Conservation (phyloP, 805 yeast species). For the Candida endomychidarum region DNA sequence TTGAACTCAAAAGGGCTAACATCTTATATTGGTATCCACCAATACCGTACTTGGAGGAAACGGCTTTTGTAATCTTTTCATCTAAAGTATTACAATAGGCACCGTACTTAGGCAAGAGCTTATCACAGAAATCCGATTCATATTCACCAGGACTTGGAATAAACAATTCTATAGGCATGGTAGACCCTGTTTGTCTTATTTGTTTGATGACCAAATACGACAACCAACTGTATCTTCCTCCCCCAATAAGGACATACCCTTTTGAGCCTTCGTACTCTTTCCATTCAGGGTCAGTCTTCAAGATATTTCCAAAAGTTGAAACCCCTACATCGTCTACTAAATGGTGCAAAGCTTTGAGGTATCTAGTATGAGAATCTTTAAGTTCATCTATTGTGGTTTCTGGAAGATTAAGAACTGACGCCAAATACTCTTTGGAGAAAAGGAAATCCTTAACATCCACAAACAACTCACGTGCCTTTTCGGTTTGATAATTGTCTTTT, state of each 20-base stretch:
- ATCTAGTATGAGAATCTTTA: slow-evolving; percentile 37
- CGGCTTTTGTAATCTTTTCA: slow-evolving; percentile 17
- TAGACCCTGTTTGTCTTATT: slow-evolving; percentile 42
- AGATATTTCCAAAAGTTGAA: slow-evolving; percentile 35
- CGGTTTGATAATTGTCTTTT: slow-evolving; percentile 39
- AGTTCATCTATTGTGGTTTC: slow-evolving; percentile 31
- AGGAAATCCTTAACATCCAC: slow-evolving; percentile 39
- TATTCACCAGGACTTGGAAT: slow-evolving; percentile 45
- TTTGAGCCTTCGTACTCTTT: slow-evolving; percentile 26
- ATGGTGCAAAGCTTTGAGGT: slow-evolving; percentile 29
- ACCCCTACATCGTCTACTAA: slow-evolving; percentile 26
- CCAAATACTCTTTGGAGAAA: slow-evolving; percentile 47
- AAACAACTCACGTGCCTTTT: slow-evolving; percentile 46
- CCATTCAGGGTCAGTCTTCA: slow-evolving; percentile 42
- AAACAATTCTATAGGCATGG: slow-evolving; percentile 52
- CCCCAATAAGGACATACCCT: slow-evolving; percentile 53
- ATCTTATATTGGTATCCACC: slow-evolving; percentile 53
- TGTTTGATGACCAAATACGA: slow-evolving; percentile 50
- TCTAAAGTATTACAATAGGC: slow-evolving; percentile 50
- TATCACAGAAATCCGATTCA: slow-evolving; percentile 47
- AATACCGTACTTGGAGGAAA: slow-evolving; percentile 22
- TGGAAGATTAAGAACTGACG: slow-evolving; percentile 42
- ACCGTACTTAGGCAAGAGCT: slow-evolving; percentile 39
- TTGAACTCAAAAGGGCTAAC: slow-evolving; percentile 62
- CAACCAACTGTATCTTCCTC: slow-evolving; percentile 52